These are phyloP conservation scores for Fusarium staphyleae DNA, from an alignment of 2,329 filamentous ascomycete species.

Conservation along the genomic window DNA sequence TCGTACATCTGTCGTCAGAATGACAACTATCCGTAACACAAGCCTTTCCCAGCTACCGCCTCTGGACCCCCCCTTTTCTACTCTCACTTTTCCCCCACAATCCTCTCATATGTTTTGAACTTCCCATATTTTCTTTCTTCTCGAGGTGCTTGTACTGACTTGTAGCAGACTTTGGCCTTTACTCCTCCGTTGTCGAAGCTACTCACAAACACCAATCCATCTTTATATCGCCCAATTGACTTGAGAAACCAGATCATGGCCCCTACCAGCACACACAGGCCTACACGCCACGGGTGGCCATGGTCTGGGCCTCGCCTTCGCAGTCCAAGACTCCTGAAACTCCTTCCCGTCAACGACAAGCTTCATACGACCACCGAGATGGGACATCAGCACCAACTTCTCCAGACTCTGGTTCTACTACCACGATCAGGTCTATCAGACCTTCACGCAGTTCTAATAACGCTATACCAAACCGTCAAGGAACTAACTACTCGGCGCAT, in stretches of 20 bases:
- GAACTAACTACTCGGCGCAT: not conserved
- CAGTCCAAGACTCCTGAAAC: conserved; percentile 4
- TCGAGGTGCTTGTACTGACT: not conserved
- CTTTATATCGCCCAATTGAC: conserved; percentile 69
- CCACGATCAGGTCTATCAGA: conserved; percentile 13
- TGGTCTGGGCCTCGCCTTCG: conserved; percentile 48
- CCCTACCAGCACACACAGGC: conserved; percentile 24
- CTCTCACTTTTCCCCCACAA: too few relatives aligned
- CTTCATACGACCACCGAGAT: conserved; percentile 4
- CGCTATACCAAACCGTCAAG: conserved; percentile 11
- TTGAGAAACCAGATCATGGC: conserved; percentile 42
- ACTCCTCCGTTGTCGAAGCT: conserved; percentile 81
- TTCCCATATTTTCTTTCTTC: too few relatives aligned
- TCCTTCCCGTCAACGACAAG: conserved; percentile 7
- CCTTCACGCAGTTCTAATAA: conserved; percentile 1
- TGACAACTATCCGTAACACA: conserved; percentile 1
- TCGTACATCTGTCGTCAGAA: conserved; percentile 32
- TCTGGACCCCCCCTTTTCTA: too few relatives aligned
- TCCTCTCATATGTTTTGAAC: too few relatives aligned
- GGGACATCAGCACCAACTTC: conserved; percentile 16
- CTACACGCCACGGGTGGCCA: conserved; percentile 47
- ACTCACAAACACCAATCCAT: conserved; percentile 83
- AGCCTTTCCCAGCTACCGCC: not conserved
- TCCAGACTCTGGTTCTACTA: conserved; percentile 8
- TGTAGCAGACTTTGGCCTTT: conserved; percentile 74